Evolutionary conservation across 164 flowering plant genomes (phyloP).

Genomic region (Magnolia kwangsiensis): DNA sequence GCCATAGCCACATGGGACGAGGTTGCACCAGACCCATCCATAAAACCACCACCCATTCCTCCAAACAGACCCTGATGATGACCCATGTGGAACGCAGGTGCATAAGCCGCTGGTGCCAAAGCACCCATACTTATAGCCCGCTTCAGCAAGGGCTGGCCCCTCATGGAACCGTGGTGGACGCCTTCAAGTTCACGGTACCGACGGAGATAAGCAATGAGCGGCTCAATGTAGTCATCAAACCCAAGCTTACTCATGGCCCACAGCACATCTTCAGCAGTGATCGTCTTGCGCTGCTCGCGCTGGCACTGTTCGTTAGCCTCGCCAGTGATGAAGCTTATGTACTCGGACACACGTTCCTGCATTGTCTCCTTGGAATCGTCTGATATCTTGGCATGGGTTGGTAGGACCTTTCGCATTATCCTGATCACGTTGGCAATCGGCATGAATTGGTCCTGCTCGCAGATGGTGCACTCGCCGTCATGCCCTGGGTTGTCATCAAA

Average conservation of each 20-base stretch:
- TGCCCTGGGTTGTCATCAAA: too few relatives aligned
- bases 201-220: constrained; percentile 45
- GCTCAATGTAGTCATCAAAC: constrained; percentile 58
- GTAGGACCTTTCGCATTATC: constrained; percentile 61
- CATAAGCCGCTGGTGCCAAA: constrained; percentile 7
- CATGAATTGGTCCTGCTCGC: constrained; percentile 45
- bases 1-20: background rate
- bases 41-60: constrained; percentile 8
- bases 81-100: constrained; percentile 31
- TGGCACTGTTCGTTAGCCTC: constrained; percentile 81
- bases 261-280: constrained; percentile 79
- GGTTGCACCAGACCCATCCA: background rate
- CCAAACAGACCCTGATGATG: constrained; percentile 23
- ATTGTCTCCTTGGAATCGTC: constrained; percentile 73
- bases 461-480: too few relatives aligned
- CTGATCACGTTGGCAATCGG: constrained; percentile 70
- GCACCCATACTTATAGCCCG: background rate
- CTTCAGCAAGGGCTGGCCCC: background rate
- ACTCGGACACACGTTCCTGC: constrained; percentile 83
- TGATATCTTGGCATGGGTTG: constrained; percentile 62
- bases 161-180: background rate
- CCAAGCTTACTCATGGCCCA: constrained; percentile 71
- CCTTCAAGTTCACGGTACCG: constrained; percentile 60
- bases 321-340: constrained; percentile 67
- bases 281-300: constrained; percentile 82